Evolutionary conservation across 257 asterid genomes (phyloP), one percentile per base, ranked within the genome.

Genomic region (Plantago elongata): DNA sequence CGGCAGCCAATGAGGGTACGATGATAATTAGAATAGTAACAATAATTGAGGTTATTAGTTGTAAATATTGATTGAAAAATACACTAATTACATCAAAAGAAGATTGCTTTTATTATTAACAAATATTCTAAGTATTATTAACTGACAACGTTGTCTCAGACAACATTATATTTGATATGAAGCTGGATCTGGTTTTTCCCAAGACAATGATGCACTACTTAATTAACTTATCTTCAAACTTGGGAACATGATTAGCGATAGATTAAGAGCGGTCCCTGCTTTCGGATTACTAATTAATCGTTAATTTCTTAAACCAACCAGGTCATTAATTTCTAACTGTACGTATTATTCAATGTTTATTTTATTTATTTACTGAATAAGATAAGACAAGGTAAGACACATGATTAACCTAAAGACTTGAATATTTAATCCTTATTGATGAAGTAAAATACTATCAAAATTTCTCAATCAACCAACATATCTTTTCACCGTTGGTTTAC

Each of bases 121-220:
- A 34, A 34, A 61, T 60, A 54, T 44, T 51, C 43, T 58, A 50
- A 67, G 27, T 22, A 22, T 65, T 75, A 62, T 76, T 67, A 75
- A 73, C 77, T 68, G 84, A 70, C 84, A 69, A 54, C 61, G 67
- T 61, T 80, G 84, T 80, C 75, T 69, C 37, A 47, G 72, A 66
- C 72, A 65, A 54, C 72, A 34, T 34, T 34, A 54, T 70, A 34
- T 34, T 34, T 34, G 40, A 34, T n/a, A 62, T 68, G 40, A 49
- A 69, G 40, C 40, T 34, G 69, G 73, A 66, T 72, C 70, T 54
- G 54, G 68, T 72, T 63, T 51, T 64, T 57, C 67, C 66, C 40
- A 48, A 27, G 54, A 44, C 40, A 34, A 34, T 34, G 40, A 34
- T 34, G 40, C 8, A 34, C 40, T 43, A 50, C 49, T 77, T 77